phyloP scores from a whole-genome alignment of 2,329 filamentous ascomycete genomes.

The Colletotrichum nymphaeae region DNA sequence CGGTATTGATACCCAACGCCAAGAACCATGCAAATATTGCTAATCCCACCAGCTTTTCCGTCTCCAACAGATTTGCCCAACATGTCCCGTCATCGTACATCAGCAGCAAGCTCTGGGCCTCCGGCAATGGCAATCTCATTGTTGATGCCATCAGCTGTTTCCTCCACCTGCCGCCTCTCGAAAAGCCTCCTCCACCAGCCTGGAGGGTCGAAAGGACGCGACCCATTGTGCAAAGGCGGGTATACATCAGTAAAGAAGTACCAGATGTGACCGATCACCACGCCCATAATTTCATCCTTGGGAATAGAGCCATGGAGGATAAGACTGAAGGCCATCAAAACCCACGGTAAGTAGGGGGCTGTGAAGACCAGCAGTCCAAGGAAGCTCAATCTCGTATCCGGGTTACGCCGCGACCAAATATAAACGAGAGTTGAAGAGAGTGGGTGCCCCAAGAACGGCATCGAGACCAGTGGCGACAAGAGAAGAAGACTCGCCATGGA shows the following conservation, averaged over 20 bases:
- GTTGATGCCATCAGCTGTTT: constrained; percentile 66
- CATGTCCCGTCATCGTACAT: constrained; percentile 25
- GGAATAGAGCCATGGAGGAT: constrained; percentile 91
- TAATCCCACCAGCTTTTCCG: not conserved
- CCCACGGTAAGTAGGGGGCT: constrained; percentile 95
- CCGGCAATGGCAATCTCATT: constrained; percentile 72
- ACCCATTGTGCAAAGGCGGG: constrained; percentile 87
- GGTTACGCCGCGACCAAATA: constrained; percentile 96
- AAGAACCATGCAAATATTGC: constrained; percentile 8
- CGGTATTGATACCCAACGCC: constrained; percentile 15
- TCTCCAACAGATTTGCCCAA: not conserved
- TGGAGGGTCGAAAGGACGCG: constrained; percentile 88
- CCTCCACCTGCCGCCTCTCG: constrained; percentile 64
- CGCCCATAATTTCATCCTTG: constrained; percentile 96
- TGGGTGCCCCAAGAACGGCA: constrained; percentile 94
- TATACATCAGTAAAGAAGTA: constrained; percentile 99
- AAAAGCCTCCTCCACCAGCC: constrained; percentile 91
- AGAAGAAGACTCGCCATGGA: constrained; percentile 82
- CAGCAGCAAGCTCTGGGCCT: constrained; percentile 40
- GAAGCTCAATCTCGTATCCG: constrained; percentile 89
- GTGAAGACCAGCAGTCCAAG: constrained; percentile 91
- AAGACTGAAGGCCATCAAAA: constrained; percentile 91
- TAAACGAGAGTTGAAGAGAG: constrained; percentile 95
- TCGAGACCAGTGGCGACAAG: constrained; percentile 87
- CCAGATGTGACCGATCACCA: constrained; percentile 95